Percentiles rank a stretch among this genome's conserved stretches.
These are phyloP conservation scores for Alternaria triticina DNA, from an alignment of 2,329 filamentous ascomycete species.

Conservation along the genomic window DNA sequence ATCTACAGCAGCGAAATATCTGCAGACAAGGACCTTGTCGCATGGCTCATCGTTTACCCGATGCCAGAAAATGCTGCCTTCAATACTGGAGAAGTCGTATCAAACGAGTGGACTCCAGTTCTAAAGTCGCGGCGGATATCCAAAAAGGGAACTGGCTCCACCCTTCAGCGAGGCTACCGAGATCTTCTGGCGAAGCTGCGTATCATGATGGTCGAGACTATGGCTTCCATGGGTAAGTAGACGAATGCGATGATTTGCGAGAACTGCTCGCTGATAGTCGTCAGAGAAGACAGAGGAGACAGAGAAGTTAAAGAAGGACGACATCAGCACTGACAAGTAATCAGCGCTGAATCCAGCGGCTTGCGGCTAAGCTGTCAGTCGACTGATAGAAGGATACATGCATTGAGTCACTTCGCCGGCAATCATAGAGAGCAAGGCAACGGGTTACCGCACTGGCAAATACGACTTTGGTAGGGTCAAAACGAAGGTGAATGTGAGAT, in stretches of 20 bases:
- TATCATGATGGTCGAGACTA: neutral
- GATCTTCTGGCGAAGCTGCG: neutral
- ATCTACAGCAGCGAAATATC: neutral
- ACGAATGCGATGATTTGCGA: fast-evolving
- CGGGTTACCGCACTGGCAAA: neutral
- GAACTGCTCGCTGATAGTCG: fast-evolving
- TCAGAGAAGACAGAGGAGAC: neutral
- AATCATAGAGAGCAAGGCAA: neutral
- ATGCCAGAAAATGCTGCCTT: fast-evolving
- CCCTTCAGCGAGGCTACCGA: too few species aligned
- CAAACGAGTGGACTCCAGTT: neutral
- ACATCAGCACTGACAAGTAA: neutral
- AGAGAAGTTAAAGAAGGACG: neutral
- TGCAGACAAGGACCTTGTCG: too few species aligned
- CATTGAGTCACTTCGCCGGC: neutral
- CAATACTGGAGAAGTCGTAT: neutral
- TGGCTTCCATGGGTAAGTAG: neutral
- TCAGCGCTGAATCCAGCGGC: neutral
- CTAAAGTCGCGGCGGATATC: neutral
- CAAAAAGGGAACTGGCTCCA: too few species aligned
- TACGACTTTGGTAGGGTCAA: neutral
- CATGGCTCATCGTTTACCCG: neutral
- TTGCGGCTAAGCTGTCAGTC: neutral
- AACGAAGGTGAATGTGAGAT: neutral
- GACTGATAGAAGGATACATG: neutral